Percentiles rank a stretch among this genome's conserved stretches.
phyloP scores from a whole-genome alignment of 2,329 filamentous ascomycete genomes.

The Colletotrichum ledebouriae region DNA sequence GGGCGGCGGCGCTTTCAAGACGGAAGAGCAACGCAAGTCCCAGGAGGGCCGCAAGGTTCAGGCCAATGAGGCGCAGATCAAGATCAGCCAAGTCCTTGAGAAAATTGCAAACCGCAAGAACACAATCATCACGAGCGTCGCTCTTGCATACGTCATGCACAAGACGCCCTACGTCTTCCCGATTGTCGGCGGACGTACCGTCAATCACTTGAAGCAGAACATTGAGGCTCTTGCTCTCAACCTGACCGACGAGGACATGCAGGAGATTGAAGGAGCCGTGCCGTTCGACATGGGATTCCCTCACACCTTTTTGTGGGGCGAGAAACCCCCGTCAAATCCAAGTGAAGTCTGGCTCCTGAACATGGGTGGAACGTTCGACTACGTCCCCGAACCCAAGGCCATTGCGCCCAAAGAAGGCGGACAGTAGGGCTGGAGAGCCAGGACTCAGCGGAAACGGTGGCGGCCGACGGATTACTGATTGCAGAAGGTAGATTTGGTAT shows the following conservation, averaged over 20 bases:
- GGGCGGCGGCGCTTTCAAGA: conserved; percentile 56
- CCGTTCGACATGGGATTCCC: conserved; percentile 78
- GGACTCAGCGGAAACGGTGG: conserved; percentile 52
- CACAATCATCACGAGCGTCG: conserved; percentile 63
- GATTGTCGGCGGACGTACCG: conserved; percentile 77
- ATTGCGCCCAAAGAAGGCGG: conserved; percentile 56
- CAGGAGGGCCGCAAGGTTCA: conserved; percentile 54
- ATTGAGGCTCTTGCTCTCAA: conserved; percentile 75
- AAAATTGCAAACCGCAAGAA: conserved; percentile 61
- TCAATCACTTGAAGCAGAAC: conserved; percentile 78
- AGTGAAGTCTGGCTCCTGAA: conserved; percentile 59
- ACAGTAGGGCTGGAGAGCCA: conserved; percentile 57
- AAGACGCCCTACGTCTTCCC: conserved; percentile 82
- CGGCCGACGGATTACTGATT: conserved; percentile 37
- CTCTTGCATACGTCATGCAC: conserved; percentile 80
- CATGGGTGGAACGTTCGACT: conserved; percentile 65
- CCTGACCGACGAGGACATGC: conserved; percentile 72
- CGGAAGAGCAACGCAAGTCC: conserved; percentile 49
- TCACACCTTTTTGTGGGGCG: conserved; percentile 66
- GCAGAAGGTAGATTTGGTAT: neutral
- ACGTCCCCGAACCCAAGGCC: conserved; percentile 60
- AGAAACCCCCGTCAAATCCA: conserved; percentile 52
- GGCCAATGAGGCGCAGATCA: conserved; percentile 66
- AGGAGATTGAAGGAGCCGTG: conserved; percentile 73
- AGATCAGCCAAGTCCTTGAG: conserved; percentile 61